phyloP scores from a whole-genome alignment of 441 rosid species.

The Viola pubescens region DNA sequence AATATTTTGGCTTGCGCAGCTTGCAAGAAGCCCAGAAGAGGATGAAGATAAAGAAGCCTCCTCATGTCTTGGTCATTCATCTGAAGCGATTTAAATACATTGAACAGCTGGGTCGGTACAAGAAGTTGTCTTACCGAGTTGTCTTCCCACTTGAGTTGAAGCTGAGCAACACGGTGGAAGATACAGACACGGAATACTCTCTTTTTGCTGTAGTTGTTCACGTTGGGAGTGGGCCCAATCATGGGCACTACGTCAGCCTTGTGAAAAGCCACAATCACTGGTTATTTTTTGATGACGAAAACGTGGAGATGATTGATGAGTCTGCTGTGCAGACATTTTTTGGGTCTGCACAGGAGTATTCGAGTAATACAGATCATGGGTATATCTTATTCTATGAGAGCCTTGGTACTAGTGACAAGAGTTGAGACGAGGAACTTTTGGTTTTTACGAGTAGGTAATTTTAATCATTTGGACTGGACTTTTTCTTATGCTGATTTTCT shows the following conservation, averaged over 20 bases:
- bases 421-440: conserved; percentile 29
- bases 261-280: conserved; percentile 88
- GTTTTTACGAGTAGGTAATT: conserved; percentile 30
- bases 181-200: conserved; percentile 74
- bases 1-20: conserved; percentile 31
- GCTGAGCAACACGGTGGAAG: conserved; percentile 84
- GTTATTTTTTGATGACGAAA: conserved; percentile 88
- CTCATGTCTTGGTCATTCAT: conserved; percentile 76
- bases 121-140: conserved; percentile 78
- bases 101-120: conserved; percentile 80
- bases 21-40: conserved; percentile 95
- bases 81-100: conserved; percentile 86
- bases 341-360: conserved; percentile 81
- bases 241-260: conserved; percentile 90
- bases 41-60: conserved; percentile 95
- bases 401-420: conserved; percentile 42
- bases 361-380: conserved; percentile 84
- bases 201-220: conserved; percentile 93
- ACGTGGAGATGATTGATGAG: conserved; percentile 85
- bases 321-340: conserved; percentile 90
- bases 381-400: conserved; percentile 89
- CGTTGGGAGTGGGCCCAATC: conserved; percentile 92
- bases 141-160: conserved; percentile 85
- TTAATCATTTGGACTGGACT: conserved; percentile 27
- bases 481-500: conserved; percentile 11